Base-by-base conservation (phyloP, 805 yeast species). In the Wickerhamomyces pijperi region DNA sequence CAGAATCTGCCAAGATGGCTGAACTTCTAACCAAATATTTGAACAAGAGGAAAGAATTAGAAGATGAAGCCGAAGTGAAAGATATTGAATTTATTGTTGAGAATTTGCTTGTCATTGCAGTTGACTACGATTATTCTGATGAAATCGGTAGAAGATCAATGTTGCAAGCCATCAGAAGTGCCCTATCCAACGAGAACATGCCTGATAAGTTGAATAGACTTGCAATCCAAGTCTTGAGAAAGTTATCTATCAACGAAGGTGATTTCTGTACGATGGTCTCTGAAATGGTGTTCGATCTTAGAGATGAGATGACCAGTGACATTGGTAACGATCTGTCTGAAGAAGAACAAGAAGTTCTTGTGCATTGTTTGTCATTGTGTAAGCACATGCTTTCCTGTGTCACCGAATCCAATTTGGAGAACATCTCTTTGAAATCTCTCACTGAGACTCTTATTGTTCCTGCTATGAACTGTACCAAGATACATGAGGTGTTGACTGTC, bases 71-170 rank as follows among this genome's bases (percentile, higher is more conserved):
- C 3, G 77, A 78, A 39, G 62, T 72, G 5, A 66, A 63, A 18
- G 86, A 81, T 40, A 54, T 76, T 21, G 88, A 82, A 45, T 87
- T 78, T 53, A 74, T 87, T 36, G 68, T 87, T 33, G 76, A 76
- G 42, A 95, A 92, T 56, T 57, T 90, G 17, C 55, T 90, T 31
- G 58, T 64, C 9, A 71, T 85, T 20, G 79, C 88, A 1, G 70
- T 71, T 21, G 72, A 74, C 31, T 82, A 81, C 53, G 97, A 92
- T 56, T 86, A 76, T 51, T 80, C 86, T 49, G 97, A 92, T 62
- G 95, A 88, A 57, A 72, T 82, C 36, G 96, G 97, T 17, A 73
- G 96, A 53, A 71, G 95, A 55, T 76, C 76, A 35, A 76, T 86
- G 74, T 60, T 82, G 32, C 69, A 65, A 23, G 67, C 74, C 2